These are phyloP conservation scores for Penicillium corylophilum DNA, from an alignment of 2,329 filamentous ascomycete genomes.

Conservation along the genomic window DNA sequence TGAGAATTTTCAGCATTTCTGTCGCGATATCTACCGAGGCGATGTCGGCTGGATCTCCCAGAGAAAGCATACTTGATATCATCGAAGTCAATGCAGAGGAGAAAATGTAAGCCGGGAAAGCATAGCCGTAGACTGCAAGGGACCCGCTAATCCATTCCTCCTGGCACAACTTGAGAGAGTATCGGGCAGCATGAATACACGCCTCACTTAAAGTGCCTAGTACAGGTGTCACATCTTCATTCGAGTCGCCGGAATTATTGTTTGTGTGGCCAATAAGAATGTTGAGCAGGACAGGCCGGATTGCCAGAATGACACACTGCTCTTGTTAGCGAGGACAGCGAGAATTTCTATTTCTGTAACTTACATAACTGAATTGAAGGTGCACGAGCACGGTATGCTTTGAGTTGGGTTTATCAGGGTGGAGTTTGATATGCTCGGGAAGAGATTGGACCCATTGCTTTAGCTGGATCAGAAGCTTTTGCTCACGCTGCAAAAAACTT, in stretches of 20 bases:
- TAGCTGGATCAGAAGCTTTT: slow-evolving; percentile 33
- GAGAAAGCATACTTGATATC: slow-evolving; percentile 19
- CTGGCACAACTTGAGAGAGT: background rate
- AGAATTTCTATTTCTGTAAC: background rate
- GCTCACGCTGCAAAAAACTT: slow-evolving; percentile 34
- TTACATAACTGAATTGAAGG: background rate
- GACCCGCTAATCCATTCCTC: background rate
- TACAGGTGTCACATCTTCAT: too few relatives aligned
- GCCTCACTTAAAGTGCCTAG: background rate
- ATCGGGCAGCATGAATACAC: background rate
- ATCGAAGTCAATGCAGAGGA: background rate
- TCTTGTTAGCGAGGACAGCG: too few relatives aligned
- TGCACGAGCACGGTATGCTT: background rate
- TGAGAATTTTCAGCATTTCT: slow-evolving; percentile 21
- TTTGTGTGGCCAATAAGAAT: background rate
- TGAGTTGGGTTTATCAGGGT: background rate
- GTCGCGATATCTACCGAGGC: slow-evolving; percentile 5
- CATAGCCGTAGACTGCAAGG: background rate
- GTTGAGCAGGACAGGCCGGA: background rate
- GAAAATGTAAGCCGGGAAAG: background rate
- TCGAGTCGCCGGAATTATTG: too few relatives aligned
- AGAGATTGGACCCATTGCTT: slow-evolving; percentile 26
- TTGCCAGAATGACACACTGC: background rate
- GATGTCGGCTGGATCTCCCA: too few relatives aligned
- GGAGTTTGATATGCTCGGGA: background rate